Evolutionary conservation across 768 basidiomycete genomes (phyloP).

Genomic region (Pulveroboletus sp.): DNA sequence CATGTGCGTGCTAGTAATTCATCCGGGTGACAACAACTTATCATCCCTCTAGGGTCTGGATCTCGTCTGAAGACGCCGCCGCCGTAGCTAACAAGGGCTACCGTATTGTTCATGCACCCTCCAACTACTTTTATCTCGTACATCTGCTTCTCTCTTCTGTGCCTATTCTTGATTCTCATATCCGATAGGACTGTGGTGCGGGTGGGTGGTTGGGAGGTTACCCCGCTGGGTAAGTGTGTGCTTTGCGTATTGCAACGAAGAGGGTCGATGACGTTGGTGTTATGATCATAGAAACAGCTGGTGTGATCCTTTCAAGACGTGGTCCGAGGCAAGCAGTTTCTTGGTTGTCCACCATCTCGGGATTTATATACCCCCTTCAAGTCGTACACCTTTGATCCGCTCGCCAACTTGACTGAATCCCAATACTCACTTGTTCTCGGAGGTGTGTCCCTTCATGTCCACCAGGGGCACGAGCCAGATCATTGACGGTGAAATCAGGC

Average conservation of each 20-base stretch:
- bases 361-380: constrained; percentile 12
- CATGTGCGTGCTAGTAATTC: constrained; percentile 23
- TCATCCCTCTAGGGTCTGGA: constrained; percentile 38
- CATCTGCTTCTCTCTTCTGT: background rate
- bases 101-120: constrained; percentile 44
- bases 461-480: background rate
- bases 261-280: background rate
- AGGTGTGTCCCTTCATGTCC: constrained; percentile 14
- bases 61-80: constrained; percentile 37
- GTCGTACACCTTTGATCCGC: constrained; percentile 50
- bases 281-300: constrained; percentile 35
- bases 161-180: background rate
- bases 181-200: constrained; percentile 40
- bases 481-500: constrained; percentile 17
- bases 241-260: background rate
- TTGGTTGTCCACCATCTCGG: background rate
- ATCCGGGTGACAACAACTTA: background rate
- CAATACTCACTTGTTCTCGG: constrained; percentile 38
- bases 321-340: constrained; percentile 38
- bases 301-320: constrained; percentile 51
- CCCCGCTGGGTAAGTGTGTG: constrained; percentile 27
- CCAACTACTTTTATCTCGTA: constrained; percentile 51
- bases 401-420: constrained; percentile 34
- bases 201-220: constrained; percentile 42
- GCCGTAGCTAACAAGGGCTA: constrained; percentile 37